Evolutionary conservation across 1,139 yeast genomes (phyloP).

Genomic region (Lodderomyces jiufengensis): DNA sequence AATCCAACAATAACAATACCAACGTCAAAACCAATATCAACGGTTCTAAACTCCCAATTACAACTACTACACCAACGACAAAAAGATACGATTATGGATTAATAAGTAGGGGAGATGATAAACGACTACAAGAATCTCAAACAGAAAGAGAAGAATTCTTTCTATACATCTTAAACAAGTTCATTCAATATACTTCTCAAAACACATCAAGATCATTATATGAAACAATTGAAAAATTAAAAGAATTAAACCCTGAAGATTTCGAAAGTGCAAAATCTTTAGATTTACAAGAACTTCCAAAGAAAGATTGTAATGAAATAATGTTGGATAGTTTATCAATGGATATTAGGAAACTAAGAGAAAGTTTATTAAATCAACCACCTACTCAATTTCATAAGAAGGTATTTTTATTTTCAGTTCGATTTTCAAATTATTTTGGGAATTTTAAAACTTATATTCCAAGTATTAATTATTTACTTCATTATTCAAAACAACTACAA

Average conservation of each 20-base stretch:
- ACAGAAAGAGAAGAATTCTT: conserved; percentile 38
- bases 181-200: conserved; percentile 25
- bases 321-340: conserved; percentile 26
- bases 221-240: conserved; percentile 16
- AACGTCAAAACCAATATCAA: too few species aligned
- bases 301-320: background rate
- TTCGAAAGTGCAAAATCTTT: conserved; percentile 5
- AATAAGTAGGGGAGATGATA: conserved; percentile 59
- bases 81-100: conserved; percentile 37
- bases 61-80: too few species aligned
- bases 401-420: conserved; percentile 50
- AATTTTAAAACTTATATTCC: conserved; percentile 60
- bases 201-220: conserved; percentile 18
- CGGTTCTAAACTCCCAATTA: too few species aligned
- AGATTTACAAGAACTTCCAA: background rate
- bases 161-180: conserved; percentile 28
- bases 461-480: conserved; percentile 41
- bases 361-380: conserved; percentile 40
- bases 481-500: conserved; percentile 11
- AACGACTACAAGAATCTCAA: conserved; percentile 42
- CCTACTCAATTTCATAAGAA: conserved; percentile 40
- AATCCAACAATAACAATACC: too few species aligned
- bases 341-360: conserved; percentile 48
- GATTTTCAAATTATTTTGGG: conserved; percentile 45
- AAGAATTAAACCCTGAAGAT: conserved; percentile 10